Conservation (phyloP, 164 flowering plant genomes). For the Dillenia suffruticosa region DNA sequence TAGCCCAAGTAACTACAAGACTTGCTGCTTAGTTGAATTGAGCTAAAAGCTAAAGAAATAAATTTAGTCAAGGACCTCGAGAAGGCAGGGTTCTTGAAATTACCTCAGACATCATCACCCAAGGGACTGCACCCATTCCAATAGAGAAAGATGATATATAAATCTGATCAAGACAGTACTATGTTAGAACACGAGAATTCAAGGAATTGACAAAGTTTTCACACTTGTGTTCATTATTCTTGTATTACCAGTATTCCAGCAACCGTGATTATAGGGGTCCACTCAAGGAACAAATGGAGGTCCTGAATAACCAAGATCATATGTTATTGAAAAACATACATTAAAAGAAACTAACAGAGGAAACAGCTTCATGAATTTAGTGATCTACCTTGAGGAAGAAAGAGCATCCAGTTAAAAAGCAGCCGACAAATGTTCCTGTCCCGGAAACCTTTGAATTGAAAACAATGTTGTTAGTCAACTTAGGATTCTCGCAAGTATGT, state of each 20-base stretch:
- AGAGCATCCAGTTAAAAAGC: constrained; percentile 1
- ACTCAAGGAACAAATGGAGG: neutral
- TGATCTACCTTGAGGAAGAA: constrained; percentile 5
- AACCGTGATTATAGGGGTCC: neutral
- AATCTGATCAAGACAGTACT: neutral
- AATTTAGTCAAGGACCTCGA: too few relatives aligned
- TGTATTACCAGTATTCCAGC: constrained; percentile 3
- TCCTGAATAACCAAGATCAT: neutral
- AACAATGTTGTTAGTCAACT: neutral
- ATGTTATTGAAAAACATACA: too few relatives aligned
- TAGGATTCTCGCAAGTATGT: neutral
- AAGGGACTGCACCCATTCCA: constrained; percentile 7
- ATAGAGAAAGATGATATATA: constrained; percentile 3
- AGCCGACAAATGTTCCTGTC: neutral
- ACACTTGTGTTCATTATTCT: neutral
- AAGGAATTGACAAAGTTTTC: neutral
- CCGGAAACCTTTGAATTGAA: constrained; percentile 2
- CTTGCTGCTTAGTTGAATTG: too few relatives aligned
- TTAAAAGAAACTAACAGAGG: too few relatives aligned
- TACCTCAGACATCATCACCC: constrained; percentile 10
- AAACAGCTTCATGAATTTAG: neutral
- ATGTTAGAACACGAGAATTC: neutral
- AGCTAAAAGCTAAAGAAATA: too few relatives aligned
- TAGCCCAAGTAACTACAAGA: too few relatives aligned
- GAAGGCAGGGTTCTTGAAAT: neutral